Base-by-base conservation (phyloP, 2,329 filamentous ascomycete genomes). In the Aureobasidium vineae region DNA sequence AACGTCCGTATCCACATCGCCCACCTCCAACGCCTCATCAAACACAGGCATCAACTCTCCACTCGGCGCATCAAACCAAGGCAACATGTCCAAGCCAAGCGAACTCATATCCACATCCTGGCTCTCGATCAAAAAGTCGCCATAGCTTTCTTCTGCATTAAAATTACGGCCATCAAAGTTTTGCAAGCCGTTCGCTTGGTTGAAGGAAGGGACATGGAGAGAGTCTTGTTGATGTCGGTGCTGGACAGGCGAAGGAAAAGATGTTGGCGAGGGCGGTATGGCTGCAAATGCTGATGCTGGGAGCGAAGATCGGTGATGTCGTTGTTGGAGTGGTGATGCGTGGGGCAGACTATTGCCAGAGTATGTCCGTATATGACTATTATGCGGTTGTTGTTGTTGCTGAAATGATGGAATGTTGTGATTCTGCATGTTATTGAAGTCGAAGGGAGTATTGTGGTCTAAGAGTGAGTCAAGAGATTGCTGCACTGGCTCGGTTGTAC, bases 81-180 rank as follows among this genome's bases (percentile, higher is more conserved):
- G 86, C 81, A 90, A 86, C 77, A 91, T 85, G 50, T 91, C 88
- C 19, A 86, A 84, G 1, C 86, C 87, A 21, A 92, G 77, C 5
- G 85, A 79, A 28, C 84, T 86, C 81, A 93, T 89, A 69, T 93
- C 89, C 40, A 94, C 86, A 70, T 93, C 89, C 69, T 91, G 89
- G 68, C 86, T 89, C 73, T 91, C 87, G 70, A 93, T 90, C 68
- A 90, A 87, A 77, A 92, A 88, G 67, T 82, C 78, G 5, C 78
- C 78, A 54, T 81, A 75, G 26, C 21, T 40, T 21, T 47, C 45
- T 64, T 66, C 75, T 23, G 73, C 59, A 23, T 36, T 36, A 10
- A 36, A 36, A 36, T 15, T 23, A 6, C 5, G 21, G 13, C 19
- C 16, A 5, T 16, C 19, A 15, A 31, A 43, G 26, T 5, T 41